Percentiles rank a stretch among this genome's conserved stretches.
These are phyloP conservation scores for Penicillium nordicum DNA, from an alignment of 2,329 filamentous ascomycete species.

Conservation along the genomic window DNA sequence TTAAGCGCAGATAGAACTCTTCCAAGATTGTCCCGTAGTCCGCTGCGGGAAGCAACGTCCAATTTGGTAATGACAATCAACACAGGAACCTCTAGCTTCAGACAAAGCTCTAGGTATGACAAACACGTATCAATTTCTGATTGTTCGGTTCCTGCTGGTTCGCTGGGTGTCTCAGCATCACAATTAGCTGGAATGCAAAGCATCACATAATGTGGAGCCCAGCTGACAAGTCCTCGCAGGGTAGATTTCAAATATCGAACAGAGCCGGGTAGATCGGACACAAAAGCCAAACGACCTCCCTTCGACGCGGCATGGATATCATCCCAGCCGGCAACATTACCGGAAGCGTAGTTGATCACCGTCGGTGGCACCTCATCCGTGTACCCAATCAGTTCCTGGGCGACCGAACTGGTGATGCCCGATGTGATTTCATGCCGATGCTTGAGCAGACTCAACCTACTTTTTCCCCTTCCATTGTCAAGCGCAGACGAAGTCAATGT, in stretches of 20 bases:
- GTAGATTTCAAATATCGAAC: slow-evolving; percentile 86
- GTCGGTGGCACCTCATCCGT: slow-evolving; percentile 31
- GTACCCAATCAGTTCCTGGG: slow-evolving; percentile 91
- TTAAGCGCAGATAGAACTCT: slow-evolving; percentile 77
- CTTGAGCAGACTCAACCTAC: slow-evolving; percentile 80
- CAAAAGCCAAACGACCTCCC: slow-evolving; percentile 71
- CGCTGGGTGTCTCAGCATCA: slow-evolving; percentile 44
- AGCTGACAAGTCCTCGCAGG: slow-evolving; percentile 84
- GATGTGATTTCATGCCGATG: slow-evolving; percentile 91
- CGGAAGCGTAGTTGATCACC: slow-evolving; percentile 75
- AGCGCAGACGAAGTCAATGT: slow-evolving; percentile 82
- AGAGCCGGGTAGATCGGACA: slow-evolving; percentile 90
- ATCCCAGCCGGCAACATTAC: slow-evolving; percentile 87
- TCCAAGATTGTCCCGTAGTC: slow-evolving; percentile 66
- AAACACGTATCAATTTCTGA: slow-evolving; percentile 67
- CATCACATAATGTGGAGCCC: slow-evolving; percentile 91
- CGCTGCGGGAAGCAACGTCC: slow-evolving; percentile 73
- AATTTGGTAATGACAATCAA: slow-evolving; percentile 86
- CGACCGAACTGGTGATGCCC: slow-evolving; percentile 89
- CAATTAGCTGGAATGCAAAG: slow-evolving; percentile 83
- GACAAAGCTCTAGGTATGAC: slow-evolving; percentile 78
- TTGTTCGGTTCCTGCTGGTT: slow-evolving; percentile 24
- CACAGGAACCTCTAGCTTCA: slow-evolving; percentile 74
- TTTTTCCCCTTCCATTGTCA: slow-evolving; percentile 90
- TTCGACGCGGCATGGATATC: slow-evolving; percentile 82